Evolutionary conservation across 495 filamentous ascomycete genomes (phyloP), one percentile per base, ranked within the genome.

Genomic region (Sphaerosporella brunnea): DNA sequence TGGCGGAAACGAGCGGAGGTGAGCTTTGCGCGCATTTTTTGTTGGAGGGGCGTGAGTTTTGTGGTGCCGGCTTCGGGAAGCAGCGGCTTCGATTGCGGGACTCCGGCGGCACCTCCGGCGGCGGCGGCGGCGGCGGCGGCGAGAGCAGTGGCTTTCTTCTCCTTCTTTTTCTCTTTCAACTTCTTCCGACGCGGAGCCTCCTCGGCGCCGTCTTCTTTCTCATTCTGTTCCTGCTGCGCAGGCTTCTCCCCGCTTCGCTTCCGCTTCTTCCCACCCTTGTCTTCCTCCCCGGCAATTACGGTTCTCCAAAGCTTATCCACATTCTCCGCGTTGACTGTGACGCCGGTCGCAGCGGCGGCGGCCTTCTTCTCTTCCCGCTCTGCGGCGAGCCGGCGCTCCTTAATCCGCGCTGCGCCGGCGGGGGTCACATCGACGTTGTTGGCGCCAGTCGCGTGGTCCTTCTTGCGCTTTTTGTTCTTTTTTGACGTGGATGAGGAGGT

Each of bases 1-100:
- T 95, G 84, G 53, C 90, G 85, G 74, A 97, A 97, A 49, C 90
- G 88, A 11, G 90, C 85, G 3, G 83, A 85, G 47, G 86, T 71
- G 46, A 97, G 77, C 65, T 96, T 96, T 51, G 82, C 75, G 47
- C 80, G 80, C 90, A 97, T 97, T 2, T 79, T 76, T 48, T 79
- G 76, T 68, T 97, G 90, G 42, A 97, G 73, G 24, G 90, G 86
- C 0, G 90, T 97, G 49, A 97, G 73, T 59, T 65, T 25, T 57
- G 68, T 23, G 58, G 64, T 49, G 58, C 53, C 19, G 65, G 58
- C 44, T 63, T 38, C 11, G 59, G 45, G 30, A 53, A 63, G 26
- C 49, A 53, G 40, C 41, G 56, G 52, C 20, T 59, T 47, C 13
- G 59, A 41, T 25, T 55, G 39, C 49, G 49, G 32, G 53, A 56